phyloP scores from a whole-genome alignment of 1,139 yeast species.

The Candida smagusa region DNA sequence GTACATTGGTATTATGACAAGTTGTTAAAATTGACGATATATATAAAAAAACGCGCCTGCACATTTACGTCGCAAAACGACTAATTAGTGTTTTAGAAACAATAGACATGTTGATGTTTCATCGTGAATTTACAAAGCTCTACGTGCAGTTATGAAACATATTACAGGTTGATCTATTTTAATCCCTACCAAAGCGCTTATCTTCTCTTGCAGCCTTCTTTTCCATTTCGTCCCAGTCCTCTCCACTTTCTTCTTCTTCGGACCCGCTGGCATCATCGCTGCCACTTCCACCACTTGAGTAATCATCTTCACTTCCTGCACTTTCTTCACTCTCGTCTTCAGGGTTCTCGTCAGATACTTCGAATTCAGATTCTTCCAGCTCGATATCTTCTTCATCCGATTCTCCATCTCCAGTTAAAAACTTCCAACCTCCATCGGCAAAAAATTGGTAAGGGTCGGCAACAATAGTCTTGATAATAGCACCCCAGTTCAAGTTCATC shows the following conservation, averaged over 20 bases:
- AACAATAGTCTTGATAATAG: conserved; percentile 89
- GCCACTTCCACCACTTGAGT: conserved; percentile 30
- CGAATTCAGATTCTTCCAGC: conserved; percentile 58
- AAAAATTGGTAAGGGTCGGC: conserved; percentile 95
- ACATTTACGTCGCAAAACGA: conserved; percentile 3
- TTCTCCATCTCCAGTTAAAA: conserved; percentile 72
- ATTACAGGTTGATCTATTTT: conserved; percentile 2
- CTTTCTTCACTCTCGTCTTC: conserved; percentile 65
- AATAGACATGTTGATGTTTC: no score
- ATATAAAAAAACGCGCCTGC: not conserved
- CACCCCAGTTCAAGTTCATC: conserved; percentile 92
- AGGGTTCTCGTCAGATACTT: conserved; percentile 64
- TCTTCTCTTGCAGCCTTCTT: conserved; percentile 60
- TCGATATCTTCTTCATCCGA: conserved; percentile 63
- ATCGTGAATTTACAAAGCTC: no score
- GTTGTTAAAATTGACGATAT: not conserved
- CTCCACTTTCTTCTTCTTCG: conserved; percentile 50
- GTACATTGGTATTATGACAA: not conserved
- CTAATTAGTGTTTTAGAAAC: not conserved
- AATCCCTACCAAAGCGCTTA: conserved; percentile 28
- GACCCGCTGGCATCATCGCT: conserved; percentile 44
- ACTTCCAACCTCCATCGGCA: conserved; percentile 93
- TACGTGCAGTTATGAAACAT: not conserved
- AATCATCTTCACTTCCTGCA: conserved; percentile 45
- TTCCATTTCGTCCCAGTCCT: conserved; percentile 75